A percentile compares a stretch with the other conserved stretches of the same genome.
Evolutionary conservation across 1,284 basidiomycete genomes (phyloP).

Genomic region (Cystobasidium sp.): DNA sequence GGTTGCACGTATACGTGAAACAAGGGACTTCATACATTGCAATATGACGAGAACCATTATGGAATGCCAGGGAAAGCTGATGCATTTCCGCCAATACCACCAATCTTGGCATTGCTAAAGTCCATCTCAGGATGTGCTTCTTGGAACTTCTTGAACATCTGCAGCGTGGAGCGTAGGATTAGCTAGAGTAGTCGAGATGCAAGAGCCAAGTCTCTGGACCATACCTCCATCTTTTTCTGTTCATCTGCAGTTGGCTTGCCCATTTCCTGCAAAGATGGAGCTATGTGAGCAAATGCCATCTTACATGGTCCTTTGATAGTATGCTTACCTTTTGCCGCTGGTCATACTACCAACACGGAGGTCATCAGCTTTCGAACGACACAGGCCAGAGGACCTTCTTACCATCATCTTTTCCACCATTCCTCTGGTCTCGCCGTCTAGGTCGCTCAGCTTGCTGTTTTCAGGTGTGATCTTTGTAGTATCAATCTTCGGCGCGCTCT

Average conservation of each 20-base stretch:
- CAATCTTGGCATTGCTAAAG: conserved; percentile 71
- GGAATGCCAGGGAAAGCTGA: conserved; percentile 7
- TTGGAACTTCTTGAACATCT: conserved; percentile 88
- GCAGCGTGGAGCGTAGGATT: neutral
- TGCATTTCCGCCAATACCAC: conserved; percentile 16
- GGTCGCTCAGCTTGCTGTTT: conserved; percentile 92
- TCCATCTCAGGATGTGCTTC: conserved; percentile 89
- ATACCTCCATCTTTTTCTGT: conserved; percentile 58
- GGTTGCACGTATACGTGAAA: too few species aligned
- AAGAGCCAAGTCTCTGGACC: neutral
- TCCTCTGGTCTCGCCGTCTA: conserved; percentile 91
- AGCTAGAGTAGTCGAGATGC: too few species aligned
- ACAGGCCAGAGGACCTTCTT: conserved; percentile 54
- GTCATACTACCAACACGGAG: conserved; percentile 71
- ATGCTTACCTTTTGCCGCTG: conserved; percentile 87
- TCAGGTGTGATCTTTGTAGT: conserved; percentile 94
- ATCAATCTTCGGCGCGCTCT: conserved; percentile 94
- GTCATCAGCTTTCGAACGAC: neutral
- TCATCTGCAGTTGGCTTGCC: conserved; percentile 69
- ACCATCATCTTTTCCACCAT: conserved; percentile 99
- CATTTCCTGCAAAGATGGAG: conserved; percentile 70
- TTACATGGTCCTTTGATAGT: conserved; percentile 14
- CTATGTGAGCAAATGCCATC: neutral
- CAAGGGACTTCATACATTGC: too few species aligned
- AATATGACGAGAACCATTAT: neutral